Conservation (phyloP, 805 yeast species). For the Kodamaea laetipori region DNA sequence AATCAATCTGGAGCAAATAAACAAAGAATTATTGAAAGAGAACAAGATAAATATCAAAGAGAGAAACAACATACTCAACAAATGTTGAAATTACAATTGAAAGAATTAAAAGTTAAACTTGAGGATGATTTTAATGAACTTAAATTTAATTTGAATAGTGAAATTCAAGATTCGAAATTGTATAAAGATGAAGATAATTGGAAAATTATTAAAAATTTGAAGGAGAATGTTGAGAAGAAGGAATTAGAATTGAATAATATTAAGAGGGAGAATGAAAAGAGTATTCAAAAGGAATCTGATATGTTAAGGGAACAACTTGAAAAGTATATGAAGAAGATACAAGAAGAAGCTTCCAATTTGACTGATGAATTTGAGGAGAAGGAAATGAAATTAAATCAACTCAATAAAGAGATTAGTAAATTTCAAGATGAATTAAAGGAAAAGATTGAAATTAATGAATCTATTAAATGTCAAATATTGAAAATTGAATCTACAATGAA, state of each 20-base stretch:
- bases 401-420: conserved; percentile 10
- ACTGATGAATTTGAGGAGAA: conserved; percentile 27
- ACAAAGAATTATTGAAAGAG: conserved; percentile 13
- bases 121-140: conserved; percentile 32
- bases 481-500: conserved; percentile 21
- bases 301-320: conserved; percentile 21
- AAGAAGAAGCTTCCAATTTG: conserved; percentile 30
- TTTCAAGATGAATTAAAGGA: conserved; percentile 9
- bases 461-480: conserved; percentile 11
- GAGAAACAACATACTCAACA: conserved; percentile 34
- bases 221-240: conserved; percentile 15
- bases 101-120: conserved; percentile 30
- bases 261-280: conserved; percentile 17
- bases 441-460: conserved; percentile 11
- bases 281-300: conserved; percentile 19
- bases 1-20: conserved; percentile 8
- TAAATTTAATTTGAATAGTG: conserved; percentile 36
- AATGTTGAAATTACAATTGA: conserved; percentile 28
- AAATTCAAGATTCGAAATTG: conserved; percentile 28
- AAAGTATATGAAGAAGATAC: conserved; percentile 19
- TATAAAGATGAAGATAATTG: conserved; percentile 25
- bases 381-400: conserved; percentile 22
- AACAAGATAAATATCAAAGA: conserved; percentile 14
- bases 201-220: conserved; percentile 21
- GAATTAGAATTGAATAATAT: conserved; percentile 6